Evolutionary conservation across 441 rosid species (phyloP).

Genomic region (Erodium trifolium): DNA sequence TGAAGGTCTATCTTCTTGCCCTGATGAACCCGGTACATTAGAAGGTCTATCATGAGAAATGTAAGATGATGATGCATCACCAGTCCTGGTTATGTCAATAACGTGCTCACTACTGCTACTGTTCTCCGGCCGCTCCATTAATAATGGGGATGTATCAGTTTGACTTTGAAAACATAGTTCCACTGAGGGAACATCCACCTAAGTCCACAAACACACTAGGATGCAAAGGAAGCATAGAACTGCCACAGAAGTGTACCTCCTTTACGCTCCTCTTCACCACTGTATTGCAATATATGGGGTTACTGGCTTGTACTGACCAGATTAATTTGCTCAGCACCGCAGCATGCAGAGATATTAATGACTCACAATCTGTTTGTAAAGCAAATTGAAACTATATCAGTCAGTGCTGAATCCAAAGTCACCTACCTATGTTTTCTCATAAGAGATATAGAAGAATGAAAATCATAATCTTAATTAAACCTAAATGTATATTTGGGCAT

Average conservation of each 20-base stretch:
- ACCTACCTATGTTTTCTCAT: not conserved
- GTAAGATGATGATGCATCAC: constrained; percentile 29
- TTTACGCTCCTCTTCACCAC: not conserved
- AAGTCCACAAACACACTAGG: constrained; percentile 28
- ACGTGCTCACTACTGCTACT: constrained; percentile 39
- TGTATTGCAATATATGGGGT: not conserved
- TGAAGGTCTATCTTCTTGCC: constrained; percentile 39
- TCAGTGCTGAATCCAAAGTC: not conserved
- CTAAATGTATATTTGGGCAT: not conserved
- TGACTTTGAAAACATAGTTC: constrained; percentile 29
- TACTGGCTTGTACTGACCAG: not conserved
- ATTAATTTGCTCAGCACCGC: not conserved
- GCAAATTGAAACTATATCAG: not conserved
- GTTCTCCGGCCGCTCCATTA: constrained; percentile 55
- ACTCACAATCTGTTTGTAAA: not conserved
- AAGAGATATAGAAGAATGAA: not conserved
- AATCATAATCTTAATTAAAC: not conserved
- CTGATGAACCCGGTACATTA: constrained; percentile 20
- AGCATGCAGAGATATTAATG: not conserved
- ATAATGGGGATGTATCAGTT: constrained; percentile 38
- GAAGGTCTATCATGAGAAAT: constrained; percentile 38
- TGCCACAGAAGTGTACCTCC: not conserved
- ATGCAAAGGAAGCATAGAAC: not conserved
- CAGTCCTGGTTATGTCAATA: constrained; percentile 44
- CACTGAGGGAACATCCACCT: constrained; percentile 53